Conservation (phyloP, 1,284 basidiomycete genomes). For the Cryptococcus maquisensis region DNA sequence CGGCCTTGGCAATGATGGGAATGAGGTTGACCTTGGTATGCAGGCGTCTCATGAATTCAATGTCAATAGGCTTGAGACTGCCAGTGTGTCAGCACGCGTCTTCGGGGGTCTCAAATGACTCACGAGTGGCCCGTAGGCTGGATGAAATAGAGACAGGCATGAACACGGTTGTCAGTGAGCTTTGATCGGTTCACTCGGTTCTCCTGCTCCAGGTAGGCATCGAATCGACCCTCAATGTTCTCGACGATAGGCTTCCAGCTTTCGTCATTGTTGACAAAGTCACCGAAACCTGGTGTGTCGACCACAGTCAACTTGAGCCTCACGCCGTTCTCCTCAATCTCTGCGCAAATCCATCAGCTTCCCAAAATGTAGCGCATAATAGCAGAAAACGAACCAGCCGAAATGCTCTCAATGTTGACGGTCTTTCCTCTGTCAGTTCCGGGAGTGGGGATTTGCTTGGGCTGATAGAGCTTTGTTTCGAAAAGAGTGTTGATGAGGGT, state of each 20-base stretch:
- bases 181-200: slow-evolving; percentile 78
- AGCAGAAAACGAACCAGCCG: slow-evolving; percentile 65
- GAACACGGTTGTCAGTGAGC: slow-evolving; percentile 52
- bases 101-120: slow-evolving; percentile 36
- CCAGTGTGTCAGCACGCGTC: slow-evolving; percentile 1
- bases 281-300: slow-evolving; percentile 83
- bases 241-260: slow-evolving; percentile 97
- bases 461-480: slow-evolving; percentile 86
- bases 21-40: slow-evolving; percentile 97
- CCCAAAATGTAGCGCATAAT: not conserved
- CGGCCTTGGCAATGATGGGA: slow-evolving; percentile 92
- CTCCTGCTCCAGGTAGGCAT: slow-evolving; percentile 94
- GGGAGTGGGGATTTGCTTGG: slow-evolving; percentile 75
- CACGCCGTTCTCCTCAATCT: slow-evolving; percentile 96
- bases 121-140: slow-evolving; percentile 96
- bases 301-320: slow-evolving; percentile 93
- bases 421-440: slow-evolving; percentile 83
- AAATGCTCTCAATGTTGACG: slow-evolving; percentile 92
- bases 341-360: slow-evolving; percentile 50
- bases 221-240: slow-evolving; percentile 93
- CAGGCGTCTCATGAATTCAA: slow-evolving; percentile 94
- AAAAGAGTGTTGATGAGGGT: slow-evolving; percentile 97
- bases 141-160: slow-evolving; percentile 88
- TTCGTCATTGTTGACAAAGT: slow-evolving; percentile 97
- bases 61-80: slow-evolving; percentile 91